Evolutionary conservation across 2,329 filamentous ascomycete genomes (phyloP), one percentile per base, ranked within the genome.

Genomic region (Fusarium bulbicola): DNA sequence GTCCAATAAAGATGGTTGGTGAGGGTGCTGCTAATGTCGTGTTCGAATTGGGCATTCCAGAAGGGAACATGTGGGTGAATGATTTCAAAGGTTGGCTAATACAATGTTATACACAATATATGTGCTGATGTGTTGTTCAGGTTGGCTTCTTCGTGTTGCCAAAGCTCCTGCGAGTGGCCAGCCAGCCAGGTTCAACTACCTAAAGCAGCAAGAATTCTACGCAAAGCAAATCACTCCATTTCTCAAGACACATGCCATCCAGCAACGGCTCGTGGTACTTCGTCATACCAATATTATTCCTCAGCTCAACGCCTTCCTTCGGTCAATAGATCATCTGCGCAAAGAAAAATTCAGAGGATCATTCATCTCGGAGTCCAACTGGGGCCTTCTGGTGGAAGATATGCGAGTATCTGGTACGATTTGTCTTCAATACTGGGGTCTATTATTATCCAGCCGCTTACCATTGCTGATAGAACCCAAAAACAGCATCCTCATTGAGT

Each of bases 1-100:
- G 76, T 32, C 80, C 81, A 20, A 70, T 82, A 57, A 79, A 80
- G 59, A 83, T 89, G 64, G 81, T 90, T 28, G 88, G 86, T 32
- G 93, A 96, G 80, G 93, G 93, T 30, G 91, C 92, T 30, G 93
- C 93, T 59, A 95, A 96, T 80, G 87, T 92, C 58, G 91, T 95
- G 70, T 95, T 93, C 77, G 87, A 87, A 74, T 86, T 93, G 63
- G 82, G 84, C 50, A 68, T 85, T 26, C 81, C 83, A 9, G 76
- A 81, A 64, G 76, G 76, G 63, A 74, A 80, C 59, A 69, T 79
- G 42, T 72, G 80, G 46, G 75, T 76, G 47, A 72, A 75, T 11
- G 74, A 79, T 68, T 81, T 81, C 74, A 81, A 76, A 78, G 82
- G 79, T 85, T 80, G 68, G 79, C 73, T 28, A 57, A 6, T 36